Conservation (phyloP, 2,329 filamentous ascomycete genomes). For the Aureobasidium pullulans region DNA sequence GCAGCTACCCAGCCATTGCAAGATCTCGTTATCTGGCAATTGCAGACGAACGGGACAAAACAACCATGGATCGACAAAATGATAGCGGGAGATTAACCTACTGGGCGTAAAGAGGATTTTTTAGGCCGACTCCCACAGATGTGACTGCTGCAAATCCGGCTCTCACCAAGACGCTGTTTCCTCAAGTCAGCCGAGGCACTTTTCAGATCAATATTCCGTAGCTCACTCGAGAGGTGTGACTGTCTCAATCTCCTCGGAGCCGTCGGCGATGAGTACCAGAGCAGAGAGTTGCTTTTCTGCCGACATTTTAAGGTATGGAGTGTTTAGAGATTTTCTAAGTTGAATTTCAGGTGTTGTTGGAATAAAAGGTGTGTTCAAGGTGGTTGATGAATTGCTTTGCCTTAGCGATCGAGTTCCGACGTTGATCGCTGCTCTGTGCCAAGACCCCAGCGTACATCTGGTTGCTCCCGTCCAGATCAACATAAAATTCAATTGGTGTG, state of each 20-base stretch:
- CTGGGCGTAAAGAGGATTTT: constrained; percentile 26
- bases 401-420: no score
- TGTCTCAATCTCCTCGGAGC: constrained; percentile 35
- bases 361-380: no score
- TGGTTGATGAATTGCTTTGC: no score
- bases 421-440: constrained; percentile 4
- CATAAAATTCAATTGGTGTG: no score
- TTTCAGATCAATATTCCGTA: neutral
- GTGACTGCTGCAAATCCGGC: constrained; percentile 30
- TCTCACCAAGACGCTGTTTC: constrained; percentile 28
- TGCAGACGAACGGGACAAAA: neutral
- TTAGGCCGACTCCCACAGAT: constrained; percentile 29
- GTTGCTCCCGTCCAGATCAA: no score
- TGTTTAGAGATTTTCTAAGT: no score
- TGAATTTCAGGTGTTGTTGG: no score
- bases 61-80: neutral
- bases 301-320: neutral
- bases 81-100: constrained; percentile 16
- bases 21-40: neutral
- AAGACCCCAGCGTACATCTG: neutral
- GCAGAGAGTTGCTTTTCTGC: constrained; percentile 20
- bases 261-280: constrained; percentile 32
- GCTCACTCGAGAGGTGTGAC: constrained; percentile 33
- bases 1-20: neutral
- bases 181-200: neutral